Evolutionary conservation across 106 monocot genomes (phyloP).

Genomic region (Triglochin maritima): DNA sequence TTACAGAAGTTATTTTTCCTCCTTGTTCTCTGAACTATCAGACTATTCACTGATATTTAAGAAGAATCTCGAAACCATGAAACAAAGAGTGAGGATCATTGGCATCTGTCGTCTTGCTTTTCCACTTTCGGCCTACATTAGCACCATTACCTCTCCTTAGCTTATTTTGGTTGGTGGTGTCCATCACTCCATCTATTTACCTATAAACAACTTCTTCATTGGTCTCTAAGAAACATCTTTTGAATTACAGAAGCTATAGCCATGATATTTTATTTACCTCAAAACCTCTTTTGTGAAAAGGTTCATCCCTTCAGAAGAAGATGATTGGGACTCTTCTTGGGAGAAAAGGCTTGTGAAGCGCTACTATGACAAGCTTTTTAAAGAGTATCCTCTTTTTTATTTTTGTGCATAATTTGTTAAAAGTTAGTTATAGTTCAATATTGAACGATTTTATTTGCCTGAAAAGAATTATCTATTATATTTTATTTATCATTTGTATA

Average conservation of each 20-base stretch:
- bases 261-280: not conserved
- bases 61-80: no score
- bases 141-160: no score
- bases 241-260: not conserved
- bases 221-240: not conserved
- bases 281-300: slow-evolving; percentile 14
- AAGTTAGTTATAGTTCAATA: not conserved
- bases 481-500: no score
- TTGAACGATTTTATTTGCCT: not conserved
- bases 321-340: slow-evolving; percentile 96
- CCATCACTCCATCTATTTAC: not conserved
- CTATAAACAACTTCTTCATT: not conserved
- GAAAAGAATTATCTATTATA: no score
- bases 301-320: slow-evolving; percentile 90
- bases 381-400: slow-evolving; percentile 72
- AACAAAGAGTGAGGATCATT: no score
- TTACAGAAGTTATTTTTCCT: no score
- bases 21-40: no score
- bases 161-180: no score
- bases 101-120: no score
- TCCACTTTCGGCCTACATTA: no score
- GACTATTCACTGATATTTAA: no score
- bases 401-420: not conserved
- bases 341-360: slow-evolving; percentile 96
- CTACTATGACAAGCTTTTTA: slow-evolving; percentile 97